phyloP scores from a whole-genome alignment of 352 stramenopile genomes.

The Phytophthora citrophthora region DNA sequence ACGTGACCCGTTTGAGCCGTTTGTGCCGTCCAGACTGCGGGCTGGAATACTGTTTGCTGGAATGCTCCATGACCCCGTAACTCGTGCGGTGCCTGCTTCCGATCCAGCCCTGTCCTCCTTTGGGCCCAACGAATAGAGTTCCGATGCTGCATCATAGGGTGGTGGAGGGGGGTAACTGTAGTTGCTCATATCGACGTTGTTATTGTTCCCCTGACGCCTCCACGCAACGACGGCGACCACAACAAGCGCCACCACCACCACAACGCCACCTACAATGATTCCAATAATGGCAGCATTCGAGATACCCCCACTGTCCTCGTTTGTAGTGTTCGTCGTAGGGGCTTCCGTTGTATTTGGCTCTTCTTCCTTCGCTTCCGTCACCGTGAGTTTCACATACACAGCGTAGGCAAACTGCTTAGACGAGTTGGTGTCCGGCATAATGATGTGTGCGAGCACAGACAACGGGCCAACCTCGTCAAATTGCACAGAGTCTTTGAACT shows the following conservation, averaged over 20 bases:
- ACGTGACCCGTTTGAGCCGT: constrained; percentile 44
- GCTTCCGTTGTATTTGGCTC: constrained; percentile 21
- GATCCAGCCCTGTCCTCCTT: constrained; percentile 29
- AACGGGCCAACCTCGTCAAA: constrained; percentile 44
- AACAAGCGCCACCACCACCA: constrained; percentile 52
- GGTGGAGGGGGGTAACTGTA: constrained; percentile 61
- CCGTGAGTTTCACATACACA: constrained; percentile 52
- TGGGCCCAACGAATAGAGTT: constrained; percentile 30
- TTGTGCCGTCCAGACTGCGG: constrained; percentile 47
- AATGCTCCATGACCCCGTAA: constrained; percentile 29
- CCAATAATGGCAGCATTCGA: constrained; percentile 57
- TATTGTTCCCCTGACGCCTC: constrained; percentile 33
- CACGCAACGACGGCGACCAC: constrained; percentile 47
- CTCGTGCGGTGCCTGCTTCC: constrained; percentile 19
- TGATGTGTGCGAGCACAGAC: constrained; percentile 67
- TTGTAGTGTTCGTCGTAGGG: constrained; percentile 19
- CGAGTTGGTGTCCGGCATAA: constrained; percentile 56
- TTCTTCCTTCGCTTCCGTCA: constrained; percentile 31
- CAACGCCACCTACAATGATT: constrained; percentile 64
- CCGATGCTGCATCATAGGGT: constrained; percentile 51
- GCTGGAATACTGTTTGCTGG: constrained; percentile 30
- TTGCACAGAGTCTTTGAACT: constrained; percentile 42
- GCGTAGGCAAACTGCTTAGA: constrained; percentile 57
- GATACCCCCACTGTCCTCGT: constrained; percentile 32
- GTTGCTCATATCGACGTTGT: constrained; percentile 30